Evolutionary conservation across 305 asterid genomes (phyloP), one percentile per base, ranked within the genome.

Genomic region (Nicotiana rustica): DNA sequence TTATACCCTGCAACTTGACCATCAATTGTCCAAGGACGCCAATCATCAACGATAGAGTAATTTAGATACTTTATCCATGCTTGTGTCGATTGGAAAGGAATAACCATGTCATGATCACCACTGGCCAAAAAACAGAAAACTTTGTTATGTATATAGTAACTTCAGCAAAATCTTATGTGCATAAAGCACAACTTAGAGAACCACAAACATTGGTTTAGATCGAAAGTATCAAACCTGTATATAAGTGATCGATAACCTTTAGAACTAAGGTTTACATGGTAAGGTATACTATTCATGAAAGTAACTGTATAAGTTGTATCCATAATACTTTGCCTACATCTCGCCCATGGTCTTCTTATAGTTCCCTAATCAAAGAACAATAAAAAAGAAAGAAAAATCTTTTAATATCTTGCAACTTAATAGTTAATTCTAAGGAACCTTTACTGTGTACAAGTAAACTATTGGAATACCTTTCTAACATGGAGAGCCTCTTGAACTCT

Each of bases 191-290:
- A 33, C 0, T 35, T 14, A 36, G 2, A 29, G 18, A 68, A 5
- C 0, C 2, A 78, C 0, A 29, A 21, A 65, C 41, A 65, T 29
- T 21, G 4, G 3, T 65, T 4, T 36, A 6, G 3, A 0, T 1
- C 5, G 59, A 59, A 78, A 19, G 5, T 18, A 36, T 61, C 8
- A 6, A 0, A 82, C 84, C 81, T 82, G 65, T 71, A 82, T 38
- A 82, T 71, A 3, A 82, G 84, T 38, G 84, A 82, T 14, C 81
- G 80, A 18, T 71, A 82, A 38, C 84, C 65, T 82, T 82, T 82
- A 4, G 35, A 31, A 18, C 84, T 82, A 52, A 82, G 17, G 19
- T 82, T 82, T 41, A 41, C 44, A 14, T 71, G 84, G 6, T 82
- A 82, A 0, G 52, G 25, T 57, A 82, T 19, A n/a, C 64, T 61